These are phyloP conservation scores for Calonectria multiphialidica DNA, from an alignment of 2,329 filamentous ascomycete genomes.

Conservation along the genomic window DNA sequence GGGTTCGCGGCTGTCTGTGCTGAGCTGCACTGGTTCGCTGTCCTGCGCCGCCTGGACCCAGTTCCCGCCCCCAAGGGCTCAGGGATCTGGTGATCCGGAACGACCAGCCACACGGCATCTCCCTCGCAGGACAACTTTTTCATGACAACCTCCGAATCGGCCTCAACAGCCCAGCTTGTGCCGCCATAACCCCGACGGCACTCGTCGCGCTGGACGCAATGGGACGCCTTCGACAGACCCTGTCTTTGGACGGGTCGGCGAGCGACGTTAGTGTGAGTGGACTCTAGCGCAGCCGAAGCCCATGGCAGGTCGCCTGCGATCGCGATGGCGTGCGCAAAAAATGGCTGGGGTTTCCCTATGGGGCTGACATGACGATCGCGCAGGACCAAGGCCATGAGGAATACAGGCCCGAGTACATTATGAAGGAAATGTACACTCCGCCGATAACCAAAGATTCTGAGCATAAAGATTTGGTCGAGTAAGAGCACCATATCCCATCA, in stretches of 20 bases:
- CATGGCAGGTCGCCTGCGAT: no score
- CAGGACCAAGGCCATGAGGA: slow-evolving; percentile 21
- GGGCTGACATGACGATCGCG: slow-evolving; percentile 4
- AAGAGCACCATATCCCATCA: background rate
- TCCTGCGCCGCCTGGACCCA: background rate
- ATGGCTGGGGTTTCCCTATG: background rate
- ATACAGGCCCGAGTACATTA: slow-evolving; percentile 31
- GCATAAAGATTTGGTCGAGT: slow-evolving; percentile 32
- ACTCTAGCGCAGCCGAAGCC: background rate
- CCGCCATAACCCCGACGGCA: background rate
- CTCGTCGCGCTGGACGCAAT: slow-evolving; percentile 13
- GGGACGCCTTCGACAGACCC: slow-evolving; percentile 10
- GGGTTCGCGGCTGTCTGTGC: slow-evolving; percentile 2
- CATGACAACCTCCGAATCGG: background rate
- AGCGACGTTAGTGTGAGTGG: slow-evolving; percentile 17
- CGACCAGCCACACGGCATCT: background rate
- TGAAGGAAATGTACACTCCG: slow-evolving; percentile 35
- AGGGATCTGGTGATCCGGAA: slow-evolving; percentile 13
- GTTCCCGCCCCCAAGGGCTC: background rate
- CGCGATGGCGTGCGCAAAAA: background rate
- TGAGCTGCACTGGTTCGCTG: slow-evolving; percentile 10
- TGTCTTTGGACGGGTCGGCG: slow-evolving; percentile 11
- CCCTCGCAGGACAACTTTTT: background rate
- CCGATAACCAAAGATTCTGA: background rate
- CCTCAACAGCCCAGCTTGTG: background rate